Conservation (phyloP, 1,284 basidiomycete species). For the Clitocybe nebularis region DNA sequence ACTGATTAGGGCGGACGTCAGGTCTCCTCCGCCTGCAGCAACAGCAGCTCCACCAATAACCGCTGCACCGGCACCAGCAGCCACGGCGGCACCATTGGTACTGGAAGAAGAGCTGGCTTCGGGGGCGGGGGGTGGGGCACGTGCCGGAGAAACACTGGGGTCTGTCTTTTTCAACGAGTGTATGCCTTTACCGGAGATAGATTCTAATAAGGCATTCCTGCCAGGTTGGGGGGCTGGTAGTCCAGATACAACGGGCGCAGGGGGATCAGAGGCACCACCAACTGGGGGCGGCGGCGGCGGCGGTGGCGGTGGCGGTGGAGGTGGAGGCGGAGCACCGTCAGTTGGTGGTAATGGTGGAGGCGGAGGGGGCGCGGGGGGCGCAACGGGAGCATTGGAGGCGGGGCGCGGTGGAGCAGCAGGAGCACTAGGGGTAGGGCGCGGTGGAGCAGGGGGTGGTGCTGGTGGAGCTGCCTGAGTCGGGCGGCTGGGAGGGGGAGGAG, state of each 20-base stretch:
- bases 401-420: conserved; percentile 31
- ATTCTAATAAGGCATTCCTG: conserved; percentile 54
- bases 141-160: conserved; percentile 26
- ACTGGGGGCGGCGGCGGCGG: conserved; percentile 29
- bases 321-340: conserved; percentile 22
- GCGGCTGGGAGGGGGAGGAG: conserved; percentile 28
- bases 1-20: conserved; percentile 51
- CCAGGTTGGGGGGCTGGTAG: conserved; percentile 42
- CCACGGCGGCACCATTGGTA: conserved; percentile 20
- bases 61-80: conserved; percentile 40
- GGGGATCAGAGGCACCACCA: conserved; percentile 23
- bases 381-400: conserved; percentile 22
- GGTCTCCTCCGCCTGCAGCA: conserved; percentile 40
- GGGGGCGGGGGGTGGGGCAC: conserved; percentile 26
- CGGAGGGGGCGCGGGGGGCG: conserved; percentile 28
- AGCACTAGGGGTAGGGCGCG: conserved; percentile 28
- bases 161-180: conserved; percentile 73
- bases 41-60: conserved; percentile 30
- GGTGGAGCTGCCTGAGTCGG: conserved; percentile 19
- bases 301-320: conserved; percentile 30
- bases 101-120: conserved; percentile 19
- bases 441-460: conserved; percentile 29
- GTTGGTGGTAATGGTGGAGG: conserved; percentile 31
- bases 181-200: conserved; percentile 55
- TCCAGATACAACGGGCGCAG: conserved; percentile 24